phyloP scores from a whole-genome alignment of 140 eudicot genomes.

The Anethum foeniculum region DNA sequence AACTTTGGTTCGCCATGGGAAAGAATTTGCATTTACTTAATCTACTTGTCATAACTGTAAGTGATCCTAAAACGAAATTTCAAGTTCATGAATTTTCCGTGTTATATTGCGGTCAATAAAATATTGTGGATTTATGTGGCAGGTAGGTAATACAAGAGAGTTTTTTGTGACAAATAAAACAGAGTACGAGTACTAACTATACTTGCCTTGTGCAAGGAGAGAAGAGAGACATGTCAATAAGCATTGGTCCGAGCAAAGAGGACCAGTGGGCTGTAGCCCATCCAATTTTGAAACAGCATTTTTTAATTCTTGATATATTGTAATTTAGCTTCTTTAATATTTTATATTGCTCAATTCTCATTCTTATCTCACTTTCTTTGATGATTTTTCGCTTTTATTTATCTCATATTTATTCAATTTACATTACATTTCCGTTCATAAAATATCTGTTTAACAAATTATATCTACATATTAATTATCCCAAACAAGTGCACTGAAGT shows the following conservation, averaged over 20 bases:
- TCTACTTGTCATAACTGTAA: not conserved
- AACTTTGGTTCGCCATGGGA: too few species aligned
- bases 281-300: not conserved
- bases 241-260: not conserved
- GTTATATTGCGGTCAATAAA: not conserved
- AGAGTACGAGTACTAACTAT: not conserved
- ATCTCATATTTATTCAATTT: too few species aligned
- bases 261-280: not conserved
- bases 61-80: not conserved
- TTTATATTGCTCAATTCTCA: too few species aligned
- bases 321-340: not conserved
- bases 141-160: not conserved
- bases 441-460: too few species aligned
- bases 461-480: too few species aligned
- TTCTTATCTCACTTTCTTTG: too few species aligned
- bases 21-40: too few species aligned
- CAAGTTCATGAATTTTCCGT: too few species aligned
- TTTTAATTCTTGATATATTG: not conserved
- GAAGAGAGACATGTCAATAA: not conserved
- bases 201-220: not conserved
- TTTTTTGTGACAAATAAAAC: not conserved
- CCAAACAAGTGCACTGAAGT: too few species aligned
- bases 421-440: too few species aligned
- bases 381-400: not conserved
- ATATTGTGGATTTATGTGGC: not conserved